Evolutionary conservation across 306 rosid genomes (phyloP).

Genomic region (Trichosanthes truncata): DNA sequence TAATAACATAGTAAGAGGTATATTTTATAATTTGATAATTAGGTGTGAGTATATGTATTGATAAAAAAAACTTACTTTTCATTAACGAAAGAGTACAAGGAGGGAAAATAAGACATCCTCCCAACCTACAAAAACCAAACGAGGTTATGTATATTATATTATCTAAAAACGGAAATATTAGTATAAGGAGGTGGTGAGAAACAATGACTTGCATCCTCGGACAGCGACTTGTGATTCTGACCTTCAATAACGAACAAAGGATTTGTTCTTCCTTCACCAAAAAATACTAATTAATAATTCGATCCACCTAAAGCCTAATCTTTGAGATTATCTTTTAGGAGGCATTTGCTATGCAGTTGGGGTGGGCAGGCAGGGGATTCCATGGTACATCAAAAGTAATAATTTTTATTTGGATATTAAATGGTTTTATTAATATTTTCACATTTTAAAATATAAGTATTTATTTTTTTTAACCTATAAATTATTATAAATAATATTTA

Average conservation of each 20-base stretch:
- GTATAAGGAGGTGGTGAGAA: neutral
- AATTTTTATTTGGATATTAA: too few relatives aligned
- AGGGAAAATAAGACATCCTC: constrained; percentile 5
- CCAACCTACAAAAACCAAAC: constrained; percentile 1
- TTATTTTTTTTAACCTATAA: too few relatives aligned
- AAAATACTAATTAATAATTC: neutral
- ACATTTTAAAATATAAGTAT: too few relatives aligned
- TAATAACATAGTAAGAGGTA: neutral
- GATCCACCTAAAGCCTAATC: neutral
- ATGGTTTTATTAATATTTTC: too few relatives aligned
- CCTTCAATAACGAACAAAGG: neutral
- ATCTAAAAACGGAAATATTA: neutral
- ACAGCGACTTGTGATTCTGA: neutral
- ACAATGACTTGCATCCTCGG: neutral
- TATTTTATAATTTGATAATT: neutral
- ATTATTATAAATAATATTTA: too few relatives aligned
- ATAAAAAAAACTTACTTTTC: constrained; percentile 1
- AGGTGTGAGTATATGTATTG: neutral
- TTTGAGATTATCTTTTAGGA: neutral
- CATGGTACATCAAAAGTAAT: neutral
- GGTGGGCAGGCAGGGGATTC: neutral
- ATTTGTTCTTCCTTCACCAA: neutral
- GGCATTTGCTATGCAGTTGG: neutral
- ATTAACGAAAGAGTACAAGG: constrained; percentile 4
- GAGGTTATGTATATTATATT: neutral